These are phyloP conservation scores for Pseudovirgaria hyperparasitica DNA, from an alignment of 2,329 filamentous ascomycete genomes.

Conservation along the genomic window DNA sequence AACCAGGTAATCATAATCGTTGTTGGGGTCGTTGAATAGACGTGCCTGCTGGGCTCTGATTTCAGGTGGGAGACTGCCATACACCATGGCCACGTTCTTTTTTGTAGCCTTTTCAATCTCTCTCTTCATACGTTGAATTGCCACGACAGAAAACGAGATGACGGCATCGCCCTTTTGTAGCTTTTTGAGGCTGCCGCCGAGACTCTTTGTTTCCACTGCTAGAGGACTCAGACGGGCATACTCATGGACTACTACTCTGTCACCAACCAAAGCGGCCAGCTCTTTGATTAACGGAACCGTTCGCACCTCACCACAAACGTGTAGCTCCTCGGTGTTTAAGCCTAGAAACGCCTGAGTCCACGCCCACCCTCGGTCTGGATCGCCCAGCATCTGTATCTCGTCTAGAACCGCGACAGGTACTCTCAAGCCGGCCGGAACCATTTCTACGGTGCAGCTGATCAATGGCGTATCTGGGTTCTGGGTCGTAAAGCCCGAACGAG, in stretches of 20 bases:
- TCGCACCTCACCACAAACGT: conserved; percentile 84
- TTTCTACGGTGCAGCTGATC: conserved; percentile 87
- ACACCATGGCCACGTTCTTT: conserved; percentile 78
- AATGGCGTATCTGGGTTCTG: conserved; percentile 36
- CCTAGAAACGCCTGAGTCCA: conserved; percentile 90
- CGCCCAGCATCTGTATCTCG: conserved; percentile 95
- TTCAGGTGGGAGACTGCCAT: conserved; percentile 83
- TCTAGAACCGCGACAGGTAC: conserved; percentile 91
- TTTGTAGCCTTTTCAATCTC: conserved; percentile 66
- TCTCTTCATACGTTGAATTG: conserved; percentile 67
- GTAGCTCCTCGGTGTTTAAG: conserved; percentile 74
- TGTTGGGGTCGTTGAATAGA: conserved; percentile 89
- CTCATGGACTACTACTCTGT: conserved; percentile 66
- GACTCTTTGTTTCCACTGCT: conserved; percentile 48
- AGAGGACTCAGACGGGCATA: conserved; percentile 79
- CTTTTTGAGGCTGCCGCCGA: conserved; percentile 50
- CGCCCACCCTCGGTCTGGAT: conserved; percentile 70
- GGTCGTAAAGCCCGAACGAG: too few species aligned
- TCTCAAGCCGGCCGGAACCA: conserved; percentile 51
- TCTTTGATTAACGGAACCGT: conserved; percentile 66
- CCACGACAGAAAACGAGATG: conserved; percentile 72
- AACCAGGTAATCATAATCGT: conserved; percentile 88
- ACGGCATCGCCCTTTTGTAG: conserved; percentile 84
- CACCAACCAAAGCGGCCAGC: conserved; percentile 66
- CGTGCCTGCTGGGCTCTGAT: conserved; percentile 83